A percentile compares a stretch with the other conserved stretches of the same genome.
Conservation (phyloP, 495 filamentous ascomycete genomes). For the Penicillium atrosanguineum region DNA sequence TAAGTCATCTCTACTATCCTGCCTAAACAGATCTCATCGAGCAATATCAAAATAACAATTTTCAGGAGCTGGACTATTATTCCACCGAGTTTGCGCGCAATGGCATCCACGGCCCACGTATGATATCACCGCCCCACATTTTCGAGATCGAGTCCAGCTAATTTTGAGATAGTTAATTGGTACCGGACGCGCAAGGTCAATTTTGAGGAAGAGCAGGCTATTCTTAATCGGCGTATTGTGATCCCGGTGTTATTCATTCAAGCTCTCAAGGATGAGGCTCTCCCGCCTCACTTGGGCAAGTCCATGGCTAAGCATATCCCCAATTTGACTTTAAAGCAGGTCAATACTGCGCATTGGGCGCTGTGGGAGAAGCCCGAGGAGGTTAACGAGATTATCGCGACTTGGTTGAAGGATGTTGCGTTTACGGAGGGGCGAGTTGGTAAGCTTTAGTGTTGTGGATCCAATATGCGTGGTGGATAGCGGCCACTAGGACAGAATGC, state of each 20-base stretch:
- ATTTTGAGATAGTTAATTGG: conserved; percentile 61
- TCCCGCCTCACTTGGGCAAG: conserved; percentile 63
- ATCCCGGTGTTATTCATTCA: conserved; percentile 73
- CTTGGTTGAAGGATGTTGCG: conserved; percentile 47
- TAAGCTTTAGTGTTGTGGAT: conserved; percentile 17
- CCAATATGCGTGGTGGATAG: too few species aligned
- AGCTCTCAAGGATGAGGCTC: conserved; percentile 63
- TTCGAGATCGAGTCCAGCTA: not conserved
- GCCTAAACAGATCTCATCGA: not conserved
- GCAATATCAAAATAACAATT: not conserved
- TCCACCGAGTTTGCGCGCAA: conserved; percentile 63
- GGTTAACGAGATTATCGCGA: conserved; percentile 45
- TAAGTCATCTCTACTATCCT: conserved; percentile 20
- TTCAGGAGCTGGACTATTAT: conserved; percentile 74
- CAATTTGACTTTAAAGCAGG: conserved; percentile 55
- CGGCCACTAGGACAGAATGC: too few species aligned
- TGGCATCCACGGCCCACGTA: conserved; percentile 74
- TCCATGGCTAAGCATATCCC: conserved; percentile 67
- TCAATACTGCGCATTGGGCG: conserved; percentile 69
- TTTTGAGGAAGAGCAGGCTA: conserved; percentile 67
- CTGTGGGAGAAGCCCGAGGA: conserved; percentile 62
- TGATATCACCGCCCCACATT: conserved; percentile 13
- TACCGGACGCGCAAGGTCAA: conserved; percentile 73
- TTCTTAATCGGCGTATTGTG: conserved; percentile 49
- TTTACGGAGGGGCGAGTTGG: conserved; percentile 18